Conservation (phyloP, 371 early-diverging fungal genomes). For the Circinella umbellata region DNA sequence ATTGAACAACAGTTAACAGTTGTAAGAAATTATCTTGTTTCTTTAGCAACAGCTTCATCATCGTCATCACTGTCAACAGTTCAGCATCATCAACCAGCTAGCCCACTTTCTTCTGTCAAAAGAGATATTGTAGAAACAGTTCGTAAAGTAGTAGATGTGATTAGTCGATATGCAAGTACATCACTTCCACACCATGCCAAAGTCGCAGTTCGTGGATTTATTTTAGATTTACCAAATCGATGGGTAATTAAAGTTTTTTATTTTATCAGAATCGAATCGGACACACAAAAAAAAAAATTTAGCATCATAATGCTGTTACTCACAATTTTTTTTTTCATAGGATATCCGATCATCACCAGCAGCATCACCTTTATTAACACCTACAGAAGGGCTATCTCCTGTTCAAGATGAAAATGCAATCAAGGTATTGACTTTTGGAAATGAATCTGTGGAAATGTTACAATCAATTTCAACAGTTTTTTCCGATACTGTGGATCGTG, state of each 20-base stretch:
- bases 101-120: slow-evolving; percentile 64
- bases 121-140: slow-evolving; percentile 86
- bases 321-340: background rate
- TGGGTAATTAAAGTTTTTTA: slow-evolving; percentile 57
- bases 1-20: slow-evolving; percentile 80
- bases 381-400: slow-evolving; percentile 9
- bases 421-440: slow-evolving; percentile 67
- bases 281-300: no score
- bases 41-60: slow-evolving; percentile 44
- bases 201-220: slow-evolving; percentile 81
- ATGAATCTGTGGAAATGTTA: slow-evolving; percentile 85
- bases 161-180: slow-evolving; percentile 86
- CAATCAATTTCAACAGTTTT: slow-evolving; percentile 77
- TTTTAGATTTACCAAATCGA: slow-evolving; percentile 81
- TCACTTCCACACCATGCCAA: slow-evolving; percentile 88
- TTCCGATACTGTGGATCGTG: slow-evolving; percentile 75
- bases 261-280: no score
- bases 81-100: background rate
- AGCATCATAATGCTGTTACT: no score
- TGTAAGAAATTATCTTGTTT: slow-evolving; percentile 67
- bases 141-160: slow-evolving; percentile 84
- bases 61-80: slow-evolving; percentile 5
- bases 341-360: slow-evolving; percentile 46
- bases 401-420: slow-evolving; percentile 26
- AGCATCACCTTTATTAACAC: slow-evolving; percentile 45